These are phyloP conservation scores for Clitopilus passeckerianus DNA, from an alignment of 768 basidiomycete genomes.

Conservation along the genomic window DNA sequence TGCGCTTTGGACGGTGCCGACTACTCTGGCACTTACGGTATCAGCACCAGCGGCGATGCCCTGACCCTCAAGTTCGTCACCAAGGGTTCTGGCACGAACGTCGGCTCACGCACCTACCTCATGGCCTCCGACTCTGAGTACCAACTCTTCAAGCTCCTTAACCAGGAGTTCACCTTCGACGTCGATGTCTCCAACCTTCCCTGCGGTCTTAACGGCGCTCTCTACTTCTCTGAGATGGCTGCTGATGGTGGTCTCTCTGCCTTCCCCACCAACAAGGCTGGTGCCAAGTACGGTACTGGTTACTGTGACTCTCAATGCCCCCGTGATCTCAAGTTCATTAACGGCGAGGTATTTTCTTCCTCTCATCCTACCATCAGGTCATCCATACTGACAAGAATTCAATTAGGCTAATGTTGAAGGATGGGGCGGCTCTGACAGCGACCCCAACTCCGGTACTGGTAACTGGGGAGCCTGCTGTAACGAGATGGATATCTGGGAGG, in stretches of 20 bases:
- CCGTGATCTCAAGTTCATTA: slow-evolving; percentile 55
- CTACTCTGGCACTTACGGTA: slow-evolving; percentile 48
- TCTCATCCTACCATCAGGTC: background rate
- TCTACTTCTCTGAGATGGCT: slow-evolving; percentile 56
- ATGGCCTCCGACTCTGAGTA: slow-evolving; percentile 41
- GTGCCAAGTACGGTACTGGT: slow-evolving; percentile 37
- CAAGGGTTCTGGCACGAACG: slow-evolving; percentile 26
- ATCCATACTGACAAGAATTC: background rate
- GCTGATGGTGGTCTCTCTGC: slow-evolving; percentile 46
- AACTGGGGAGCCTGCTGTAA: slow-evolving; percentile 47
- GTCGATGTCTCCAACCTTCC: slow-evolving; percentile 54
- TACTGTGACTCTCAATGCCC: slow-evolving; percentile 48
- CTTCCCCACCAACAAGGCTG: slow-evolving; percentile 49
- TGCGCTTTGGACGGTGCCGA: slow-evolving; percentile 43
- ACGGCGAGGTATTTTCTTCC: slow-evolving; percentile 36
- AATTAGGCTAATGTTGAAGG: slow-evolving; percentile 40
- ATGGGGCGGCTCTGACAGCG: slow-evolving; percentile 31
- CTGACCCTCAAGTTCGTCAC: slow-evolving; percentile 48
- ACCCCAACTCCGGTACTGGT: slow-evolving; percentile 43
- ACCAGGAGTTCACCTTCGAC: slow-evolving; percentile 60
- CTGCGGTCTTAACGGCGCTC: slow-evolving; percentile 56
- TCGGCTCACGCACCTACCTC: slow-evolving; percentile 46
- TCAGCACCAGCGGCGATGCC: slow-evolving; percentile 39
- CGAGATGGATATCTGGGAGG: slow-evolving; percentile 62
- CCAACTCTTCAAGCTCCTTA: slow-evolving; percentile 38